A percentile compares a stretch with the other conserved stretches of the same genome.
Conservation (phyloP, 169 alveolate species). For the Cryptosporidium baileyi region DNA sequence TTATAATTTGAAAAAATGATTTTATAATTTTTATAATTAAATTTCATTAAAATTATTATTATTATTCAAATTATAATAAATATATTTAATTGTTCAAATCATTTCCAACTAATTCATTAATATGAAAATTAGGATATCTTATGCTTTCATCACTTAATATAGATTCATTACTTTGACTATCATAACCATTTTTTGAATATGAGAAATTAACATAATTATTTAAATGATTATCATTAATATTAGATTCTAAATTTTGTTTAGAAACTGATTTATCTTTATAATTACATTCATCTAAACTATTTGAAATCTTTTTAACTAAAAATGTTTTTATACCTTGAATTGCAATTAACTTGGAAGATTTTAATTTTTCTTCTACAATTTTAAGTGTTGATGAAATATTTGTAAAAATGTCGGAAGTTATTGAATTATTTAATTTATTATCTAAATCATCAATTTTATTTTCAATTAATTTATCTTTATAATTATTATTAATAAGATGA, state of each 20-base stretch:
- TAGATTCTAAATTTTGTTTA: too few relatives aligned
- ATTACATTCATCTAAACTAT: too few relatives aligned
- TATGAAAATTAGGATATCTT: not conserved
- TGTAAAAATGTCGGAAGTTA: not conserved
- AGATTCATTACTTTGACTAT: constrained; percentile 42
- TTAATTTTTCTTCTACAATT: constrained; percentile 2
- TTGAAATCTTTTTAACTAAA: too few relatives aligned
- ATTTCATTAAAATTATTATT: too few relatives aligned
- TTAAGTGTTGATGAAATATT: not conserved
- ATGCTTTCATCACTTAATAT: constrained; percentile 39
- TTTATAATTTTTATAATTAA: too few relatives aligned
- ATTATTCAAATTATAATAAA: too few relatives aligned
- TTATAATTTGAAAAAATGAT: too few relatives aligned
- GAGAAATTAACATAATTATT: not conserved
- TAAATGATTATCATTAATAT: too few relatives aligned
- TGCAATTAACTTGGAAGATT: not conserved
- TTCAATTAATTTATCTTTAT: not conserved
- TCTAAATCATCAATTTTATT: not conserved
- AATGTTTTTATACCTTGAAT: not conserved
- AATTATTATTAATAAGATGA: not conserved
- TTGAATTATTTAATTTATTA: not conserved
- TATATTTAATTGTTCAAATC: too few relatives aligned
- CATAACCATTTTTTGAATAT: not conserved
- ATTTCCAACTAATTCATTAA: too few relatives aligned
- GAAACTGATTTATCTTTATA: too few relatives aligned